Conservation (phyloP, 192 early-diverging fungal genomes). For the Phycomyces nitens region DNA sequence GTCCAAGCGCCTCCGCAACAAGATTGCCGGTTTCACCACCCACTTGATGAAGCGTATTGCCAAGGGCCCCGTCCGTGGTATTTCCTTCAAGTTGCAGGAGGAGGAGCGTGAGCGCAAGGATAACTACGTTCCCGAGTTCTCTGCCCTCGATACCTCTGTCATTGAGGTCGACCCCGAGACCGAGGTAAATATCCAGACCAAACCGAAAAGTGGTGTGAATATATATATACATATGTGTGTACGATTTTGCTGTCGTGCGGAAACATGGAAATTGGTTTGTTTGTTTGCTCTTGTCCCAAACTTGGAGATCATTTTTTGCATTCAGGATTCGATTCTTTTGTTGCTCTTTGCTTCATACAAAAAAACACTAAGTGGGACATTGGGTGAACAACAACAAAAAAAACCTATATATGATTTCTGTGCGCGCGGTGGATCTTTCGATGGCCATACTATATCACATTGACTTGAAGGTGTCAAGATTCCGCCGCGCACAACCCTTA, state of each 20-base stretch:
- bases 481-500: slow-evolving; percentile 12
- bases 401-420: slow-evolving; percentile 1
- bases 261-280: background rate
- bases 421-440: slow-evolving; percentile 27
- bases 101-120: slow-evolving; percentile 99
- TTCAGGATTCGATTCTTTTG: background rate
- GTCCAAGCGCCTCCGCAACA: slow-evolving; percentile 99
- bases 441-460: slow-evolving; percentile 23
- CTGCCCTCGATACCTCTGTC: slow-evolving; percentile 84
- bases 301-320: background rate
- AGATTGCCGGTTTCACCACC: slow-evolving; percentile 99
- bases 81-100: slow-evolving; percentile 99
- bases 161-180: slow-evolving; percentile 97
- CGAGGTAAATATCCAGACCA: slow-evolving; percentile 49
- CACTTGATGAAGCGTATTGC: slow-evolving; percentile 99
- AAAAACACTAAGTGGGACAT: background rate
- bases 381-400: background rate
- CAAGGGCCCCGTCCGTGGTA: slow-evolving; percentile 97
- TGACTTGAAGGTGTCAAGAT: slow-evolving; percentile 32
- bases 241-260: background rate
- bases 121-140: slow-evolving; percentile 98
- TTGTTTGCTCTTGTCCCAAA: background rate
- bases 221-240: slow-evolving; percentile 1
- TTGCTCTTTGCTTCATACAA: background rate
- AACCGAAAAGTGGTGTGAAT: background rate